A percentile compares a stretch with the other conserved stretches of the same genome.
phyloP scores from a whole-genome alignment of 2,329 filamentous ascomycete genomes.

The Aureobasidium uvarum region DNA sequence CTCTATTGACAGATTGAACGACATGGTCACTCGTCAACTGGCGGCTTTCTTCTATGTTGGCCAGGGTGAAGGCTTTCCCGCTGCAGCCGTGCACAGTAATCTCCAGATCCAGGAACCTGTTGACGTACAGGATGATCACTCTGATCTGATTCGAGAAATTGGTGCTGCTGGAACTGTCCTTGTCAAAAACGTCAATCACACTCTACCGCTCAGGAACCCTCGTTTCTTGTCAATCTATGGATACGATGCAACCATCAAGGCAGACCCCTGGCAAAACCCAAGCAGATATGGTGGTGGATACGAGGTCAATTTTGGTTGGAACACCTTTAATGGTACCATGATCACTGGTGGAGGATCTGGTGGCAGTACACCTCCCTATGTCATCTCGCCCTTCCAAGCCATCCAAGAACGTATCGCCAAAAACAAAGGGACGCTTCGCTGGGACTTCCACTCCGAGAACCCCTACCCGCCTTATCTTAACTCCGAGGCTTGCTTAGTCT shows the following conservation, averaged over 20 bases:
- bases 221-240: conserved; percentile 43
- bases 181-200: conserved; percentile 62
- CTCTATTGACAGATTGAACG: conserved; percentile 53
- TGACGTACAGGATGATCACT: conserved; percentile 48
- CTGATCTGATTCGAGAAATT: conserved; percentile 51
- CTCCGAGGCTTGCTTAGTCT: conserved; percentile 29
- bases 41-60: conserved; percentile 58
- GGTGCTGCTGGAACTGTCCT: conserved; percentile 58
- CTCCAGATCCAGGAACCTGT: conserved; percentile 24
- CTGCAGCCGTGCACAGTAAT: conserved; percentile 58
- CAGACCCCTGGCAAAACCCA: conserved; percentile 37
- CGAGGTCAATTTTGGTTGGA: conserved; percentile 37
- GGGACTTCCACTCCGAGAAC: conserved; percentile 39
- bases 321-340: conserved; percentile 35
- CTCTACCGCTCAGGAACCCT: conserved; percentile 52
- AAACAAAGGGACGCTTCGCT: conserved; percentile 38
- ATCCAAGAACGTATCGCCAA: conserved; percentile 35
- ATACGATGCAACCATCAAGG: conserved; percentile 42
- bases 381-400: conserved; percentile 29
- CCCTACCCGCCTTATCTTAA: conserved; percentile 30
- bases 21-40: conserved; percentile 56
- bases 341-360: conserved; percentile 30
- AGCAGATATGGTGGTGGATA: conserved; percentile 40
- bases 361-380: conserved; percentile 28
- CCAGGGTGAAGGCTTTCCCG: conserved; percentile 58